Evolutionary conservation across 75 land plant genomes (phyloP).

Genomic region (Pinus taeda): DNA sequence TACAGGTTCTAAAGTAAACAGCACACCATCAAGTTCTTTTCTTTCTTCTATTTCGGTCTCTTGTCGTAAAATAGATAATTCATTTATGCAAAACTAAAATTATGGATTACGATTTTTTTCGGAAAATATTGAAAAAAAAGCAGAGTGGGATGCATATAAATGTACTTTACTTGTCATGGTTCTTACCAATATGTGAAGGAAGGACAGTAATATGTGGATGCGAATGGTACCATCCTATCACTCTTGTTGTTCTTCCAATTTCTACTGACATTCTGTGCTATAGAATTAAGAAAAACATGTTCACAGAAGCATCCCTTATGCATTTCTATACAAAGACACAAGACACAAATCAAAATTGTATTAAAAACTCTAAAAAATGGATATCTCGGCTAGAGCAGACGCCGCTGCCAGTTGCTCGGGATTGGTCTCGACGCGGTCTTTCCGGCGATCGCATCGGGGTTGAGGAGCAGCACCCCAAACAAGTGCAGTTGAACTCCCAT

Average conservation of each 20-base stretch:
- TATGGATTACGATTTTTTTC: not conserved
- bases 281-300: conserved; percentile 29
- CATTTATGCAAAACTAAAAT: not conserved
- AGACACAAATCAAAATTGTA: not conserved
- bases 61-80: no score
- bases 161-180: not conserved
- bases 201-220: conserved; percentile 98
- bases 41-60: not conserved
- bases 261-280: conserved; percentile 63
- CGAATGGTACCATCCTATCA: conserved; percentile 99
- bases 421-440: conserved; percentile 97
- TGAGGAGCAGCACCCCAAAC: conserved; percentile 98
- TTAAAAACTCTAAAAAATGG: conserved; percentile 23
- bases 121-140: not conserved
- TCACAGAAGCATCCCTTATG: conserved; percentile 1
- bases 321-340: not conserved
- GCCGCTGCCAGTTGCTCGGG: conserved; percentile 97
- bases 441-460: conserved; percentile 83
- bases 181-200: conserved; percentile 96
- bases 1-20: not conserved
- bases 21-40: not conserved
- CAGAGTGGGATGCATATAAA: not conserved
- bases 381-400: conserved; percentile 93
- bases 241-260: conserved; percentile 81
- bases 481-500: conserved; percentile 64